Evolutionary conservation across 2,329 filamentous ascomycete genomes (phyloP).

Genomic region (Epicoccum nigrum): DNA sequence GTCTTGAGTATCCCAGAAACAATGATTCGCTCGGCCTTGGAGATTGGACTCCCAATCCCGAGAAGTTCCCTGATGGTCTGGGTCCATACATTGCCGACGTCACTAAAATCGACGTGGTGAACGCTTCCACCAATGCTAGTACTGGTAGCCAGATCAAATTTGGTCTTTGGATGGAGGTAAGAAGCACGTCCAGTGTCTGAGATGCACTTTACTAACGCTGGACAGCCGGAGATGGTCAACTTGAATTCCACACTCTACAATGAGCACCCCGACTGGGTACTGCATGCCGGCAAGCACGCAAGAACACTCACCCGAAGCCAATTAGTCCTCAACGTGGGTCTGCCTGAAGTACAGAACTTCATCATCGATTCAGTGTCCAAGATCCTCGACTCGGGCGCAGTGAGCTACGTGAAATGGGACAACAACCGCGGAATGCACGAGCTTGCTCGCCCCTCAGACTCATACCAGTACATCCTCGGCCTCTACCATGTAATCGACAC

Average conservation of each 20-base stretch:
- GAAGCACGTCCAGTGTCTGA: neutral
- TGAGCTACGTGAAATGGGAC: slow-evolving; percentile 71
- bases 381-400: slow-evolving; percentile 60
- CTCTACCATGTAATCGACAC: slow-evolving; percentile 67
- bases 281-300: slow-evolving; percentile 63
- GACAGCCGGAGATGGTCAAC: slow-evolving; percentile 68
- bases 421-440: slow-evolving; percentile 70
- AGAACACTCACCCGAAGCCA: slow-evolving; percentile 64
- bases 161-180: slow-evolving; percentile 67
- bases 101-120: slow-evolving; percentile 56
- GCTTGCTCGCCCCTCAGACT: slow-evolving; percentile 58
- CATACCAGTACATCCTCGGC: slow-evolving; percentile 68
- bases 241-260: slow-evolving; percentile 66
- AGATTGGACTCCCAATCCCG: slow-evolving; percentile 66
- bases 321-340: slow-evolving; percentile 66
- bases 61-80: slow-evolving; percentile 65
- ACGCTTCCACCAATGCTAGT: slow-evolving; percentile 28
- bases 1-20: slow-evolving; percentile 64
- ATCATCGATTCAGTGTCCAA: slow-evolving; percentile 63
- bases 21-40: slow-evolving; percentile 65
- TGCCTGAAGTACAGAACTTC: slow-evolving; percentile 67
- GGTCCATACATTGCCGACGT: slow-evolving; percentile 59
- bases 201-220: neutral
- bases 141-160: slow-evolving; percentile 61
- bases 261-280: slow-evolving; percentile 68